Conservation (phyloP, 1,284 basidiomycete genomes). For the Wallemia ichthyophaga region DNA sequence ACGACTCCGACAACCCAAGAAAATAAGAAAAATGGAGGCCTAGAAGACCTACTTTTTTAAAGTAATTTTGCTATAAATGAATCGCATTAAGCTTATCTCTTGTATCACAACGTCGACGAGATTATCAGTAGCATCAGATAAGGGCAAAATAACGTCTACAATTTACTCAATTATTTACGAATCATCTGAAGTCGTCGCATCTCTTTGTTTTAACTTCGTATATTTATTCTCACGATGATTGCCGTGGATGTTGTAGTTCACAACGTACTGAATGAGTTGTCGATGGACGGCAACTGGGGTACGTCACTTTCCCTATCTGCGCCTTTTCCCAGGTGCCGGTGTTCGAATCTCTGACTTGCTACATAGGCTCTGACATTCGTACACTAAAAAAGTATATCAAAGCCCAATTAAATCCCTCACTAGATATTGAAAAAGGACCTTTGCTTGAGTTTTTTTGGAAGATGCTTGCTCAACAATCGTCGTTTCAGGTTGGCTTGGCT, state of each 20-base stretch:
- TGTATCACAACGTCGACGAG: background rate
- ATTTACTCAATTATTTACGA: no score
- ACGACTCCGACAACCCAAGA: background rate
- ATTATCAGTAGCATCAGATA: no score
- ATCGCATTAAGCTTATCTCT: background rate
- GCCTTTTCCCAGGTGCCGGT: background rate
- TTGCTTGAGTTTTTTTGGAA: background rate
- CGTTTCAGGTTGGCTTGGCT: background rate
- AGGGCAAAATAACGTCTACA: no score
- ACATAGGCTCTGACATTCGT: background rate
- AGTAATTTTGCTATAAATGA: background rate
- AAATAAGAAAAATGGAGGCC: background rate
- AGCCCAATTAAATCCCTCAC: background rate
- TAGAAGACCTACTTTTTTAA: background rate
- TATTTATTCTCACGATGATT: background rate
- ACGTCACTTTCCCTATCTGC: background rate
- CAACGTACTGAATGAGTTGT: background rate
- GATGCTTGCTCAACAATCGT: background rate
- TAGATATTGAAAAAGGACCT: background rate
- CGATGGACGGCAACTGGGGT: background rate
- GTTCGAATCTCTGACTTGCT: background rate
- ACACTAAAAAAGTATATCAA: background rate
- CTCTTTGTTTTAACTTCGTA: no score
- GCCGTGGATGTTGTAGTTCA: background rate
- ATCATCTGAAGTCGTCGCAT: no score